phyloP scores from a whole-genome alignment of 768 basidiomycete species.

The Tylopilus cervinicoccineus region DNA sequence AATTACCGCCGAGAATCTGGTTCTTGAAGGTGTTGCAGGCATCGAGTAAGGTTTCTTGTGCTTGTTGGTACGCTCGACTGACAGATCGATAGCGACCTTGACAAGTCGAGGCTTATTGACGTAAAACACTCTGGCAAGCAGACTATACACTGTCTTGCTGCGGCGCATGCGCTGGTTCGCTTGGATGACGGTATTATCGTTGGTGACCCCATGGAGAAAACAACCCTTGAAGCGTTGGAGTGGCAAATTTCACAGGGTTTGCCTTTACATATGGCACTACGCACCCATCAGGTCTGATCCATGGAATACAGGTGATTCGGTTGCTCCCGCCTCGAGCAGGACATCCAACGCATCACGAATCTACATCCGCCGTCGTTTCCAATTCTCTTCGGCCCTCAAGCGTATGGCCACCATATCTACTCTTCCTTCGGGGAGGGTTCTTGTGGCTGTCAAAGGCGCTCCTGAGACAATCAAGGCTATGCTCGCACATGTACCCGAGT shows the following conservation, averaged over 20 bases:
- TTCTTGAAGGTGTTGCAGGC: slow-evolving; percentile 91
- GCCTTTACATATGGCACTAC: slow-evolving; percentile 1
- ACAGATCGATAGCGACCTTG: slow-evolving; percentile 40
- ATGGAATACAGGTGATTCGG: slow-evolving; percentile 48
- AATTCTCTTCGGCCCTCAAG: slow-evolving; percentile 96
- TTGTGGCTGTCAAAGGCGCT: slow-evolving; percentile 90
- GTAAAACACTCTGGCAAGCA: slow-evolving; percentile 74
- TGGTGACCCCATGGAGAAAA: slow-evolving; percentile 99
- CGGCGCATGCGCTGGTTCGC: slow-evolving; percentile 91
- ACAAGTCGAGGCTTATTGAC: slow-evolving; percentile 66
- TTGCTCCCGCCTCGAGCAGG: slow-evolving; percentile 50
- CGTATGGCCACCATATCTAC: slow-evolving; percentile 92
- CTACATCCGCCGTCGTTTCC: slow-evolving; percentile 86
- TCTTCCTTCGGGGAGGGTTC: slow-evolving; percentile 53
- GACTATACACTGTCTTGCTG: slow-evolving; percentile 85
- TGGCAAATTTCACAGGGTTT: slow-evolving; percentile 78
- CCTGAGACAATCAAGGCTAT: slow-evolving; percentile 94
- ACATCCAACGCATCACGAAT: slow-evolving; percentile 59
- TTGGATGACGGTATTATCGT: slow-evolving; percentile 93
- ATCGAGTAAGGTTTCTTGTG: slow-evolving; percentile 62
- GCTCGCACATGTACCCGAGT: slow-evolving; percentile 66
- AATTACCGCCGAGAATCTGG: slow-evolving; percentile 93
- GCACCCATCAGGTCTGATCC: background rate
- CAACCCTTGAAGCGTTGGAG: slow-evolving; percentile 84
- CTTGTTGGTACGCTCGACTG: background rate